Evolutionary conservation across 208 protist genomes (phyloP).

Genomic region (Polymyxa betae): DNA sequence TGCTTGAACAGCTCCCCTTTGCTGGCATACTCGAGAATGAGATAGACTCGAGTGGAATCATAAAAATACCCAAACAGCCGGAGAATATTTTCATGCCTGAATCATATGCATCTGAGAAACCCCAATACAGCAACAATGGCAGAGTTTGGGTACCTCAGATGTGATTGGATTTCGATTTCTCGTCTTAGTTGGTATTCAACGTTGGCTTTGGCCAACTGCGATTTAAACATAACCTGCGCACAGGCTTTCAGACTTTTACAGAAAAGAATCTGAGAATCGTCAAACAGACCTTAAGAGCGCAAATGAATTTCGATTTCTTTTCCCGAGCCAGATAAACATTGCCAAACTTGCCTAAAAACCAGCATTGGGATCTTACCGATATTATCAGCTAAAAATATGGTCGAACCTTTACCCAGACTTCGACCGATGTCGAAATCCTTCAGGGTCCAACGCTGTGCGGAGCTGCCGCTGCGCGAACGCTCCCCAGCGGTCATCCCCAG

Average conservation of each 20-base stretch:
- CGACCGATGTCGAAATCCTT: conserved; percentile 79
- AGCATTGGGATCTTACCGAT: conserved; percentile 90
- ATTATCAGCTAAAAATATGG: neutral
- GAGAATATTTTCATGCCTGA: conserved; percentile 95
- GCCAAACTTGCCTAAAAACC: conserved; percentile 93
- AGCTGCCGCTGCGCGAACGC: neutral
- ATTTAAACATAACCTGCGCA: conserved; percentile 85
- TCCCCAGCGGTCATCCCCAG: neutral
- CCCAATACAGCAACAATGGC: conserved; percentile 28
- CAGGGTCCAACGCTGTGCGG: conserved; percentile 67
- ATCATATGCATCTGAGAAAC: conserved; percentile 40
- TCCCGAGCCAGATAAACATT: conserved; percentile 96
- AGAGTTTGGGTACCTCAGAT: conserved; percentile 76
- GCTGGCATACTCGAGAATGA: conserved; percentile 97
- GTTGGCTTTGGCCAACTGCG: conserved; percentile 89
- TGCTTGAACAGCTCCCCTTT: conserved; percentile 97
- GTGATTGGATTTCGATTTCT: conserved; percentile 98
- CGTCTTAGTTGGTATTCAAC: conserved; percentile 94
- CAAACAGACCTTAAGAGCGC: conserved; percentile 92
- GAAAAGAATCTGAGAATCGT: conserved; percentile 14
- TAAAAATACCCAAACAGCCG: conserved; percentile 94
- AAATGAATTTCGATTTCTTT: conserved; percentile 92
- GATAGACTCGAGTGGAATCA: conserved; percentile 92
- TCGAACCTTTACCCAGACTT: conserved; percentile 78
- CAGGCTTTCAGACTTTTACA: neutral